Conservation (phyloP, 78 protist genomes). For the Pelomyxa schiedti region DNA sequence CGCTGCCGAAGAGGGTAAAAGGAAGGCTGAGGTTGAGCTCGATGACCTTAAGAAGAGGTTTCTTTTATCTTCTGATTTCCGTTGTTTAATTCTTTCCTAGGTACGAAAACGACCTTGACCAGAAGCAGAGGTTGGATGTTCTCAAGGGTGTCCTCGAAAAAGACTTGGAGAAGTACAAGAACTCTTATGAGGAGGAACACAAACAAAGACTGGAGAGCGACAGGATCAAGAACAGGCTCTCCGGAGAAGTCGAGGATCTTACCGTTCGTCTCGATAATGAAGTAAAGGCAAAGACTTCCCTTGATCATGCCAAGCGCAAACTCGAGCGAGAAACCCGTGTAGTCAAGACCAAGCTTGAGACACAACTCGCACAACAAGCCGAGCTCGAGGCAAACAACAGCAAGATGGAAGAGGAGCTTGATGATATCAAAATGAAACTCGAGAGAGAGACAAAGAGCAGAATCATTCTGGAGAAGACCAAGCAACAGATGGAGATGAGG, state of each 20-base stretch:
- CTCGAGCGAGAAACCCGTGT: conserved; percentile 19
- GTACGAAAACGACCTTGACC: conserved; percentile 18
- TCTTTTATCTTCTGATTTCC: too few relatives aligned
- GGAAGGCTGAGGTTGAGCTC: conserved; percentile 21
- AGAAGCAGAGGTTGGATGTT: conserved; percentile 11
- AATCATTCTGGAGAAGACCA: conserved; percentile 22
- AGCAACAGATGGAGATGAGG: conserved; percentile 40
- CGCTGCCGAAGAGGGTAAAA: conserved; percentile 29
- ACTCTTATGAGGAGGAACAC: conserved; percentile 35
- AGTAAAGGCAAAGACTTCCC: conserved; percentile 11
- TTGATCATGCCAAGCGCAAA: conserved; percentile 31
- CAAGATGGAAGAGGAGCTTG: conserved; percentile 30
- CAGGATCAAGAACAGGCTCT: conserved; percentile 27
- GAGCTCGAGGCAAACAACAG: conserved; percentile 32
- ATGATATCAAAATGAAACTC: conserved; percentile 11
- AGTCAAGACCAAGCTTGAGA: conserved; percentile 20
- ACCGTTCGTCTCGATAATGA: conserved; percentile 20
- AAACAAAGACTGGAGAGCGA: conserved; percentile 16
- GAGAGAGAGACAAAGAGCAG: conserved; percentile 7
- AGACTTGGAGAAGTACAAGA: conserved; percentile 26
- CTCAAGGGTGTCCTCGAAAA: conserved; percentile 14
- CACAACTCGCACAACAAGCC: conserved; percentile 36
- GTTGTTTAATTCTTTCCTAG: too few relatives aligned
- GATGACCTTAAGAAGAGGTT: conserved; percentile 33
- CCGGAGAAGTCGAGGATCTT: conserved; percentile 35